These are phyloP conservation scores for Phytophthora fragariaefolia DNA, from an alignment of 352 stramenopile species.

Conservation along the genomic window DNA sequence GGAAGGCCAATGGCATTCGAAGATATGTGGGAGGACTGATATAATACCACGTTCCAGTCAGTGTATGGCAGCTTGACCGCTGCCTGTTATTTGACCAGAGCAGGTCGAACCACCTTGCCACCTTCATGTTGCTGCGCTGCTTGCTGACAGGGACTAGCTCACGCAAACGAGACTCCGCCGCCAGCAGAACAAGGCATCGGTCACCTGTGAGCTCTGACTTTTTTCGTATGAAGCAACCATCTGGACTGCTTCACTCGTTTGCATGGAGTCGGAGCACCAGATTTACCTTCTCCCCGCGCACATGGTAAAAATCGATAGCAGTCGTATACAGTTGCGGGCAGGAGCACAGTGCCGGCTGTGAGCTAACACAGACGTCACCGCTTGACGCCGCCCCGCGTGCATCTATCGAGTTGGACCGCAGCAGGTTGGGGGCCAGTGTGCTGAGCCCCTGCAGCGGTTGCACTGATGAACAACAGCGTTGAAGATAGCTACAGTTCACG, in stretches of 20 bases:
- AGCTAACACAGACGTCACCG: conserved; percentile 3
- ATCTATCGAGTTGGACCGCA: conserved; percentile 7
- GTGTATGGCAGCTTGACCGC: not conserved
- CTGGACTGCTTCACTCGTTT: conserved; percentile 28
- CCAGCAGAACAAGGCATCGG: not conserved
- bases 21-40: not conserved
- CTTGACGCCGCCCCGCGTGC: conserved; percentile 1
- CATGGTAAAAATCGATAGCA: conserved; percentile 14
- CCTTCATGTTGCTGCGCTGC: not conserved
- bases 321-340: not conserved
- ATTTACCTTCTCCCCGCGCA: conserved; percentile 18
- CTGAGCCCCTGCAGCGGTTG: not conserved
- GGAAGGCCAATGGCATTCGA: not conserved
- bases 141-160: too few species aligned
- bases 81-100: not conserved
- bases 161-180: not conserved
- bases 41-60: not conserved
- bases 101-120: too few species aligned
- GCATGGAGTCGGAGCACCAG: conserved; percentile 26
- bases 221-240: conserved; percentile 32
- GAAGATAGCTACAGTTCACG: conserved; percentile 17
- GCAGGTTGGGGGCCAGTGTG: too few species aligned
- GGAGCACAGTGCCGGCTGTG: not conserved
- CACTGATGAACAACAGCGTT: not conserved
- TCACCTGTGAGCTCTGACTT: conserved; percentile 1